Base-by-base conservation (phyloP, 805 yeast genomes). In the Blastobotrys muscicola region DNA sequence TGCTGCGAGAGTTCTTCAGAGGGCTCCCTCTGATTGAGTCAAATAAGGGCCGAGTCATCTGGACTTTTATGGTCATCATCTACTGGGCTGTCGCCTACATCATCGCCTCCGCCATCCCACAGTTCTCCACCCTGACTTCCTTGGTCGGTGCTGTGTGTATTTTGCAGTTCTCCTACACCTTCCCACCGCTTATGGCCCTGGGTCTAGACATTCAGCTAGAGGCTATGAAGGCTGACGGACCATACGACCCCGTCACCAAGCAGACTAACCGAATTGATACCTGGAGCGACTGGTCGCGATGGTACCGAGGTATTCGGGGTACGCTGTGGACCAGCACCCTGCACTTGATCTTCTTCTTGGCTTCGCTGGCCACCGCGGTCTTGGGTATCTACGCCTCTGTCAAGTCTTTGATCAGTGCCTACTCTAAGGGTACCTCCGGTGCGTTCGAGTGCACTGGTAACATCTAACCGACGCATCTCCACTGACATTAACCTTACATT, bases 51-150 rank as follows among this genome's bases (percentile, higher is more conserved):
- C 56, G 63, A 35, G 15, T 57, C 36, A 49, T 61, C 35, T 69
- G 73, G 72, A 59, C 55, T 11, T 44, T 50, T 13, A 47, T 62
- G 38, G 70, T 68, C 2, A 42, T 63, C 33, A 46, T 65, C 32
- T 69, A 69, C 61, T 69, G 72, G 72, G 71, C 62, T 8, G 48
- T 66, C 36, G 72, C 72, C 3, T 69, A 58, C 48, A 57, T 68
- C 30, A 53, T 69, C 48, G 73, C 70, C 31, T 61, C 70, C 36
- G 72, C 72, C 23, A 67, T 69, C 46, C 73, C 73, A 41, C 62
- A 66, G 46, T 64, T 69, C 55, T 56, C 65, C 12, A 58, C 66
- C 12, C 50, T 69, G 41, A 63, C 65, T 14, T 47, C 63, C 11
- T 54, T 69, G 14, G 61, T 69, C 30, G 73, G 72, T 43, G 66